phyloP scores from a whole-genome alignment of 768 basidiomycete genomes.

The Tylopilus intermedius region DNA sequence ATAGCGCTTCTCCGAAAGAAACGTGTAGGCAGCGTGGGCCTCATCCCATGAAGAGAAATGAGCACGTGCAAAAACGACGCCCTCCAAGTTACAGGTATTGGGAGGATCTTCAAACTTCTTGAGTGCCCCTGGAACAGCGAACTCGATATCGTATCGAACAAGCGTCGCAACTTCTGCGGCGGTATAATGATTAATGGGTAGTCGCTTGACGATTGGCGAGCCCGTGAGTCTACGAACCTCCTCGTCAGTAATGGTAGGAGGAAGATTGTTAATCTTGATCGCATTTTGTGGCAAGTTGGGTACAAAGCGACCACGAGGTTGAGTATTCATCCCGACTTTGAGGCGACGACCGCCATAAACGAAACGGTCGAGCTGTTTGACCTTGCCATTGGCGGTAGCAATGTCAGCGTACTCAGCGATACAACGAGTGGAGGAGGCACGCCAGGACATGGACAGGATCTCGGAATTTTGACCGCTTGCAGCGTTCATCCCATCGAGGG shows the following conservation, averaged over 20 bases:
- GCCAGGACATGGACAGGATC: conserved; percentile 49
- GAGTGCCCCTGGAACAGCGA: conserved; percentile 14
- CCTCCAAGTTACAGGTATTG: conserved; percentile 23
- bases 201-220: conserved; percentile 21
- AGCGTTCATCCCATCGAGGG: conserved; percentile 40
- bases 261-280: conserved; percentile 43
- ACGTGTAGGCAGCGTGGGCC: conserved; percentile 37
- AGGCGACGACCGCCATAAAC: conserved; percentile 41
- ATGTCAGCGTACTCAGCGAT: conserved; percentile 39
- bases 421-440: conserved; percentile 41
- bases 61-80: conserved; percentile 35
- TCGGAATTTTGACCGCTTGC: conserved; percentile 31
- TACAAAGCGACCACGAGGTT: conserved; percentile 30
- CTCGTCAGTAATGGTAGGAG: conserved; percentile 21
- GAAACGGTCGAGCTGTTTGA: conserved; percentile 33
- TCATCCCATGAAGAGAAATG: conserved; percentile 48
- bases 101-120: conserved; percentile 26
- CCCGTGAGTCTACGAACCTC: conserved; percentile 31
- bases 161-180: conserved; percentile 16
- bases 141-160: conserved; percentile 25
- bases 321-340: conserved; percentile 41
- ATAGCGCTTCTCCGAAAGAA: conserved; percentile 32
- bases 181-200: conserved; percentile 18
- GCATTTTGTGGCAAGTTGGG: conserved; percentile 28
- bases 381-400: conserved; percentile 26